Conservation (phyloP, 176 grass and related monocot genomes). For the Hyparrhenia diplandra region DNA sequence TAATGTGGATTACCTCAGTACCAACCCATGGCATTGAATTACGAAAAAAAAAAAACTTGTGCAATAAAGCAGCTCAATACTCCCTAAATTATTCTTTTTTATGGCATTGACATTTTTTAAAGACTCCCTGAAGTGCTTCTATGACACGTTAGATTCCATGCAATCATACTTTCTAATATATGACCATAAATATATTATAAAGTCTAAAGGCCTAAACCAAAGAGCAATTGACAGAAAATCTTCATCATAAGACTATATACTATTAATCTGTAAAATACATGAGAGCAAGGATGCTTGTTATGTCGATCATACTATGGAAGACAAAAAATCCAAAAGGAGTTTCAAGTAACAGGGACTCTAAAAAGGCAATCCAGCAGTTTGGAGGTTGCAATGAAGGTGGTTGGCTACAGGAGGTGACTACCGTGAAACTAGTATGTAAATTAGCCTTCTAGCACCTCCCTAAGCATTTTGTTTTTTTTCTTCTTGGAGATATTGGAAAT, state of each 20-base stretch:
- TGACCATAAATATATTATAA: neutral
- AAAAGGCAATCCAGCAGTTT: neutral
- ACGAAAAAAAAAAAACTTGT: neutral
- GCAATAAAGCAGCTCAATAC: neutral
- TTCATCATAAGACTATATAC: neutral
- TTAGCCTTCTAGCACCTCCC: neutral
- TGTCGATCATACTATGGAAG: neutral
- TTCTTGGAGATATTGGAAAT: neutral
- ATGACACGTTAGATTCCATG: neutral
- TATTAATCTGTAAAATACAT: neutral
- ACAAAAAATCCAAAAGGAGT: neutral
- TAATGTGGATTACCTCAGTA: neutral
- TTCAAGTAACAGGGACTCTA: neutral
- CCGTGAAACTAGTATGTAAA: neutral
- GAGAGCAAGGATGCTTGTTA: neutral
- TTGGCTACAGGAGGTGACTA: neutral
- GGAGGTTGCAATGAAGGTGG: neutral
- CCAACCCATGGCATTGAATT: conserved; percentile 1
- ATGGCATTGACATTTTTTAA: neutral
- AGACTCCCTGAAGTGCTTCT: neutral
- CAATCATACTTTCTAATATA: neutral
- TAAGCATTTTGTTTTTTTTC: neutral
- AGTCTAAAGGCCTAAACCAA: neutral
- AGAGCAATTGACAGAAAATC: neutral
- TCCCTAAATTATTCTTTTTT: neutral